Conservation (phyloP, 805 yeast species). For the Wickerhamiella qilinensis region DNA sequence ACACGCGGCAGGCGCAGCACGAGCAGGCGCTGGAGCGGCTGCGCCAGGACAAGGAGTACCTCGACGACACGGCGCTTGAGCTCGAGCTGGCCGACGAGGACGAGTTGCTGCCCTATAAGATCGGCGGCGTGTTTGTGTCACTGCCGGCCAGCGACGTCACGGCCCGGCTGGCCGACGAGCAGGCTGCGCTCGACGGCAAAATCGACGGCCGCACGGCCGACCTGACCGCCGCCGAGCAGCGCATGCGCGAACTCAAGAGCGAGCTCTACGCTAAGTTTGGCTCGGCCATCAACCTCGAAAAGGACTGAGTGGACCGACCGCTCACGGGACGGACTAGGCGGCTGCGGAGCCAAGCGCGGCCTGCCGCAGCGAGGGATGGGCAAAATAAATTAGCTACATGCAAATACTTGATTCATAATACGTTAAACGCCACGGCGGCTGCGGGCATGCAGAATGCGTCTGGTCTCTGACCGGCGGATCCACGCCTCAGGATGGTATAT, state of each 20-base stretch:
- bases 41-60: conserved; percentile 63
- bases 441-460: too few relatives aligned
- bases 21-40: conserved; percentile 32
- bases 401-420: too few relatives aligned
- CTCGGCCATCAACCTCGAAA: conserved; percentile 67
- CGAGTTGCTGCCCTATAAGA: conserved; percentile 36
- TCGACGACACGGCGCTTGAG: conserved; percentile 75
- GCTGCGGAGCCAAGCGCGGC: too few relatives aligned
- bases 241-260: conserved; percentile 46
- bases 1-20: conserved; percentile 48
- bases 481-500: too few relatives aligned
- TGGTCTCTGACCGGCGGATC: too few relatives aligned
- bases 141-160: conserved; percentile 52
- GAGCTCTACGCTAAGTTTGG: conserved; percentile 83
- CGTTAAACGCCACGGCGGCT: too few relatives aligned
- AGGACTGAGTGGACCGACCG: too few relatives aligned
- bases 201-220: conserved; percentile 32
- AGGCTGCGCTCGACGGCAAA: conserved; percentile 33
- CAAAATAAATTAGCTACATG: too few relatives aligned
- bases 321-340: too few relatives aligned
- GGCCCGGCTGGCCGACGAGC: conserved; percentile 48
- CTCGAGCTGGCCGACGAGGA: conserved; percentile 64
- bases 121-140: conserved; percentile 68
- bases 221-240: conserved; percentile 36
- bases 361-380: too few relatives aligned